A percentile compares a stretch with the other conserved stretches of the same genome.
These are phyloP conservation scores for Tolypocladium nubicola DNA, from an alignment of 2,329 filamentous ascomycete genomes.

Conservation along the genomic window DNA sequence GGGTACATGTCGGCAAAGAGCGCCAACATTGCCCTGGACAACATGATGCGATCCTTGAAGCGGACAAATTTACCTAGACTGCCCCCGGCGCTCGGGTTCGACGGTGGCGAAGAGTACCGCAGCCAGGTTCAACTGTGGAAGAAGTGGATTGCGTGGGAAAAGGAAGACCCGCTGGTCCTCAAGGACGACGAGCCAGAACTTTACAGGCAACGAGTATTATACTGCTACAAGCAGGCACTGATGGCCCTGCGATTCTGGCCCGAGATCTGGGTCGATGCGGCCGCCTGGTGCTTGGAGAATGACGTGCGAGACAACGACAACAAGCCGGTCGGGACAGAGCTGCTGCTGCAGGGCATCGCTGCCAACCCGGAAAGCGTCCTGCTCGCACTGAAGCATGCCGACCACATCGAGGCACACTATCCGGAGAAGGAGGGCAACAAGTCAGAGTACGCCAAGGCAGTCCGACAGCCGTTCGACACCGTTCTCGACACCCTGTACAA, in stretches of 20 bases:
- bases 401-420: constrained; percentile 72
- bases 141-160: constrained; percentile 92
- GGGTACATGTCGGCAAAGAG: constrained; percentile 94
- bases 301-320: constrained; percentile 51
- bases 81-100: constrained; percentile 75
- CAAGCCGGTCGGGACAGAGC: constrained; percentile 54
- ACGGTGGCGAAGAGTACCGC: constrained; percentile 74
- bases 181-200: constrained; percentile 67
- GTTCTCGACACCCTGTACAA: constrained; percentile 82
- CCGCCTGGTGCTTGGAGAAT: constrained; percentile 84
- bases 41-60: constrained; percentile 66
- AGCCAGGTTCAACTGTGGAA: constrained; percentile 86
- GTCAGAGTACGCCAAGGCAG: constrained; percentile 64
- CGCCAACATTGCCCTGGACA: constrained; percentile 82
- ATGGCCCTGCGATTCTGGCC: constrained; percentile 94
- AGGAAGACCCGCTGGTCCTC: constrained; percentile 79
- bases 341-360: constrained; percentile 70
- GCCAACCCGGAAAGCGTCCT: constrained; percentile 93
- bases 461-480: constrained; percentile 74
- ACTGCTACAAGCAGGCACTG: constrained; percentile 85
- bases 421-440: constrained; percentile 69
- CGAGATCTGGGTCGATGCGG: constrained; percentile 90
- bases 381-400: constrained; percentile 79
- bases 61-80: constrained; percentile 71
- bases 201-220: constrained; percentile 71